Base-by-base conservation (phyloP, 2,329 filamentous ascomycete species). In the Pseudocercospora macadamiae region DNA sequence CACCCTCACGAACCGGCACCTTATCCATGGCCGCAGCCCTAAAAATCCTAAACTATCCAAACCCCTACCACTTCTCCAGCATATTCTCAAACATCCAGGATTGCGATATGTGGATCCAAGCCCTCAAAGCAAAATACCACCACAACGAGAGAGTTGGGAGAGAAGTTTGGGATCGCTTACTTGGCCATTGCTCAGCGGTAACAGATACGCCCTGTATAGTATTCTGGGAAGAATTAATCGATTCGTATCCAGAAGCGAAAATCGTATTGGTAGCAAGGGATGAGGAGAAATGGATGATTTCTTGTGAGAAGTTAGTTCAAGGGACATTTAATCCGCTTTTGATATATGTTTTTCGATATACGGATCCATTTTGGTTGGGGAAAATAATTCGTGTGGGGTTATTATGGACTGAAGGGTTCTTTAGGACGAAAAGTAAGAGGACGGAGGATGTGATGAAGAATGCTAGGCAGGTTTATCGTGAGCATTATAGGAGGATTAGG, bases 181-280 rank as follows among this genome's bases (percentile, higher is more conserved):
- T 73, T 1, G 70, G 70, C 25, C 54, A 68, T 30, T 68, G 63
- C 48, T 65, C 64, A 19, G 72, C 66, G 1, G 65, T 72, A 2
- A 68, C 68, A 9, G 75, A 76, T 44, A 57, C 70, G 16, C 72
- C 75, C 0, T 52, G 26, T n/a, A 30, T 51, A 10, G 21, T 51
- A 6, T 59, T 61, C 30, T 54, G 48, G 54, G 32, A 25, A 10
- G 70, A 73, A 7, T 55, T 72, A 26, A 64, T 70, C 42, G 48
- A 57, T 21, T 60, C 63, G 2, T 72, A 72, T 51, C 68, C 70
- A 0, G 68, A 57, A 51, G 64, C 51, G 12, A 67, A 63, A 51
- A 59, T 69, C n/a, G 54, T 70, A 3, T 52, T 70, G 2, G 59
- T 62, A 5, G 54, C 57, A 16, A 55, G 70, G 0, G 68, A 71